These are phyloP conservation scores for Calonectria pauciramosa DNA, from an alignment of 2,329 filamentous ascomycete genomes.

Conservation along the genomic window DNA sequence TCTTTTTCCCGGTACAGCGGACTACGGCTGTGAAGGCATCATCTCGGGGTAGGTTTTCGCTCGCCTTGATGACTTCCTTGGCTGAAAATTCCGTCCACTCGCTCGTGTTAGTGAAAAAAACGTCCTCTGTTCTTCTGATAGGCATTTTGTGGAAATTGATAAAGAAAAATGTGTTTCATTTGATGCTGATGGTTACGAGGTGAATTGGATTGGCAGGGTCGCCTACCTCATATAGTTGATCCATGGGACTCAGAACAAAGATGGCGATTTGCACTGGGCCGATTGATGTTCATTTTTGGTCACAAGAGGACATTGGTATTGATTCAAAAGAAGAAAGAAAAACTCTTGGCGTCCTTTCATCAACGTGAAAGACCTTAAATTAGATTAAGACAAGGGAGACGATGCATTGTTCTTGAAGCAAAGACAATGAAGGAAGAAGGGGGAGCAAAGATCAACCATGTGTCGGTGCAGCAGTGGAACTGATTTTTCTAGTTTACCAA, in stretches of 20 bases:
- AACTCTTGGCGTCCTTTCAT: neutral
- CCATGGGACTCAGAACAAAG: neutral
- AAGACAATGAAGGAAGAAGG: neutral
- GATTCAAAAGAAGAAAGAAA: neutral
- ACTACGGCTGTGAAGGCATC: neutral
- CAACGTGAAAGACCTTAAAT: neutral
- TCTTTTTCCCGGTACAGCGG: neutral
- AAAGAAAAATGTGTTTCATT: neutral
- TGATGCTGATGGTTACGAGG: neutral
- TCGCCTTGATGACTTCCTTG: neutral
- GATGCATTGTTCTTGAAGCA: neutral
- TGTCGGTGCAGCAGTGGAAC: too few species aligned
- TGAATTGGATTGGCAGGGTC: neutral
- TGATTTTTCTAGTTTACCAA: too few species aligned
- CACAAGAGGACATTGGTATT: neutral
- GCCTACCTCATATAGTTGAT: neutral
- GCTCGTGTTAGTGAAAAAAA: neutral
- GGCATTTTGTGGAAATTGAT: neutral
- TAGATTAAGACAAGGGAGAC: neutral
- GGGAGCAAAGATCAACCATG: neutral
- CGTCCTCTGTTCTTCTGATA: neutral
- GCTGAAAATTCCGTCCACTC: neutral
- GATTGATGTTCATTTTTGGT: neutral
- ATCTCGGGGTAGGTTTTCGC: neutral
- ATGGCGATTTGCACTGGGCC: neutral